Percentiles rank a stretch among this genome's conserved stretches.
Conservation (phyloP, 2,329 filamentous ascomycete genomes). For the Verticillium longisporum region DNA sequence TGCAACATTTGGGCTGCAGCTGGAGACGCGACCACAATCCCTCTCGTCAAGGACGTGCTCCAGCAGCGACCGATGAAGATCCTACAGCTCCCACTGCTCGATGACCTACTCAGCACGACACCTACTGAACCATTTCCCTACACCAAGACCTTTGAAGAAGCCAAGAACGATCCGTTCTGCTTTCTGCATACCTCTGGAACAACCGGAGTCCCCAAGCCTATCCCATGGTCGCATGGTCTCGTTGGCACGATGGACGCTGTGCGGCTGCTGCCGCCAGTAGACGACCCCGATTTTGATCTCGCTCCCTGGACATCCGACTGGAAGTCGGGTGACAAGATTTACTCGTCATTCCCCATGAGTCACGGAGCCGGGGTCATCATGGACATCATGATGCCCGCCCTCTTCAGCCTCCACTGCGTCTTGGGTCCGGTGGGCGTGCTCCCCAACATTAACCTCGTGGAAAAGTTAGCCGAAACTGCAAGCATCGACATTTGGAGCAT, state of each 20-base stretch:
- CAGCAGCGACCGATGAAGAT: conserved; percentile 17
- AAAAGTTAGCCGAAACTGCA: conserved; percentile 21
- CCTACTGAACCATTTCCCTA: conserved; percentile 17
- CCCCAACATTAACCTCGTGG: conserved; percentile 26
- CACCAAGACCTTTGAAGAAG: conserved; percentile 23
- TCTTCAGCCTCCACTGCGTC: conserved; percentile 26
- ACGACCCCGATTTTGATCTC: conserved; percentile 18
- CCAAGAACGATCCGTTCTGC: conserved; percentile 25
- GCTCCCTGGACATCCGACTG: conserved; percentile 21
- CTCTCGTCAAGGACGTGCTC: conserved; percentile 16
- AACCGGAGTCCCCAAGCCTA: conserved; percentile 33
- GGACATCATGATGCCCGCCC: conserved; percentile 28
- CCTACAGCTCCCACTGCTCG: conserved; percentile 19
- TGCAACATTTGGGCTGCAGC: conserved; percentile 23
- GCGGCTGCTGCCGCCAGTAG: conserved; percentile 21
- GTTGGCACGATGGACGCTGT: conserved; percentile 26
- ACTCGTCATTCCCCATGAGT: conserved; percentile 27
- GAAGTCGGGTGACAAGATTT: conserved; percentile 21
- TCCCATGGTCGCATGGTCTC: conserved; percentile 25
- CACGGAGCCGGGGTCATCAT: conserved; percentile 32
- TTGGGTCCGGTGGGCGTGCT: conserved; percentile 25
- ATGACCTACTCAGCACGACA: conserved; percentile 18
- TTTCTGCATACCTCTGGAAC: conserved; percentile 34
- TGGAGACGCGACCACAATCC: conserved; percentile 8
- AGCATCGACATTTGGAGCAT: conserved; percentile 31